A percentile compares a stretch with the other conserved stretches of the same genome.
Conservation (phyloP, 169 alveolate genomes). For the Toxoplasma gondii region DNA sequence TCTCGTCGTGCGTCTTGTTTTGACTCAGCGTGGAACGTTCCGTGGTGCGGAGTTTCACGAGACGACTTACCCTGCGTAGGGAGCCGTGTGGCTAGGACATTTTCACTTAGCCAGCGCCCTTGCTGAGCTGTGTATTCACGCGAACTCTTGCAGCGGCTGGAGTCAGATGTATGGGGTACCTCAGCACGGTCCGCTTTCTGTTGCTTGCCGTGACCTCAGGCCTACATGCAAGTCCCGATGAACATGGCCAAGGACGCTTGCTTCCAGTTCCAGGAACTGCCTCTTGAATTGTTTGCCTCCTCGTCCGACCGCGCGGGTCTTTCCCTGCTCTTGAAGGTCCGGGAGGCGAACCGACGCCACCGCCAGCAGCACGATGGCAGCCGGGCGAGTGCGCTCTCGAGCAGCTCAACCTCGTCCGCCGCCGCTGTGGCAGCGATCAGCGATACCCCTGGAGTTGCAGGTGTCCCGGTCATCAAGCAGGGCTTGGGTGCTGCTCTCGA, state of each 20-base stretch:
- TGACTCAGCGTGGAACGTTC: too few species aligned
- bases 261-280: constrained; percentile 88
- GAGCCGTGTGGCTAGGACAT: too few species aligned
- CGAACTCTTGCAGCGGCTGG: too few species aligned
- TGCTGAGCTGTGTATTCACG: too few species aligned
- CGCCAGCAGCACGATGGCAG: constrained; percentile 68
- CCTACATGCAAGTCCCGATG: constrained; percentile 84
- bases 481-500: constrained; percentile 66
- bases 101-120: too few species aligned
- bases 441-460: constrained; percentile 48
- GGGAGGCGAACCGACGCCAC: constrained; percentile 56
- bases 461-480: constrained; percentile 56
- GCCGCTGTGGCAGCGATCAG: constrained; percentile 47
- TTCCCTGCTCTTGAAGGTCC: constrained; percentile 58
- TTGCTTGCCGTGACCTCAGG: constrained; percentile 22
- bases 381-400: constrained; percentile 68
- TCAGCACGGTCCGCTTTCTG: too few species aligned
- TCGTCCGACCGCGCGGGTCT: constrained; percentile 77
- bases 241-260: constrained; percentile 82
- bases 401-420: background rate
- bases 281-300: constrained; percentile 78
- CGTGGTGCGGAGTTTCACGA: too few species aligned
- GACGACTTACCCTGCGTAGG: too few species aligned
- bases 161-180: too few species aligned
- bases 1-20: too few species aligned